phyloP scores from a whole-genome alignment of 148 eudicot genomes.

The Chenopodium formosanum region DNA sequence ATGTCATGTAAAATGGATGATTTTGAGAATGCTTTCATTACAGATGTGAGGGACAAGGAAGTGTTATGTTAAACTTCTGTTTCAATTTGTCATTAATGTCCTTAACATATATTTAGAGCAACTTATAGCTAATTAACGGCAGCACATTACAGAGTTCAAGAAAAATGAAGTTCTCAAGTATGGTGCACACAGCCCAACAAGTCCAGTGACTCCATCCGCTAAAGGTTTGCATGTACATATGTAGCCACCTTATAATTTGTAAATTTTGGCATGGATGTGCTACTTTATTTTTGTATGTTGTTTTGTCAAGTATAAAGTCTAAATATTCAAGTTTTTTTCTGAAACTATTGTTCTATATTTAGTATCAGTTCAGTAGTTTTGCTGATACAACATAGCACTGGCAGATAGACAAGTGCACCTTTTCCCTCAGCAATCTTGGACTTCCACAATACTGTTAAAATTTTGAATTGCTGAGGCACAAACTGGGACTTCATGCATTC shows the following conservation, averaged over 20 bases:
- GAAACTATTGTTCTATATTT: neutral
- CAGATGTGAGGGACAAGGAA: neutral
- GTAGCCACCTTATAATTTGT: constrained; percentile 5
- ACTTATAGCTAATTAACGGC: neutral
- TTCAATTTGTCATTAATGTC: neutral
- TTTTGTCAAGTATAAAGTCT: neutral
- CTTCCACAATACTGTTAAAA: neutral
- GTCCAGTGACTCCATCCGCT: constrained; percentile 30
- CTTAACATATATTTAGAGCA: neutral
- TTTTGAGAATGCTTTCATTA: neutral
- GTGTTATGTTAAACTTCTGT: neutral
- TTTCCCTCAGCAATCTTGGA: neutral
- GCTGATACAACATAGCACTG: neutral
- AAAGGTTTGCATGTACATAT: constrained; percentile 43
- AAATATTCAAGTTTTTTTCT: neutral
- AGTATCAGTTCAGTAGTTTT: neutral
- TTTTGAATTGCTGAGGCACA: neutral
- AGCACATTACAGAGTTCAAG: constrained; percentile 61
- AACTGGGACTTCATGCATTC: neutral
- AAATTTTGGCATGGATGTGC: neutral
- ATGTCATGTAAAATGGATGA: neutral
- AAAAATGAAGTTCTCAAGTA: constrained; percentile 65
- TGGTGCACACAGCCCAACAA: constrained; percentile 45
- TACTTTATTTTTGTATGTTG: neutral
- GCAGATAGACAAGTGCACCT: neutral